Evolutionary conservation across 2,329 filamentous ascomycete genomes (phyloP).

Genomic region (Epicoccum nigrum): DNA sequence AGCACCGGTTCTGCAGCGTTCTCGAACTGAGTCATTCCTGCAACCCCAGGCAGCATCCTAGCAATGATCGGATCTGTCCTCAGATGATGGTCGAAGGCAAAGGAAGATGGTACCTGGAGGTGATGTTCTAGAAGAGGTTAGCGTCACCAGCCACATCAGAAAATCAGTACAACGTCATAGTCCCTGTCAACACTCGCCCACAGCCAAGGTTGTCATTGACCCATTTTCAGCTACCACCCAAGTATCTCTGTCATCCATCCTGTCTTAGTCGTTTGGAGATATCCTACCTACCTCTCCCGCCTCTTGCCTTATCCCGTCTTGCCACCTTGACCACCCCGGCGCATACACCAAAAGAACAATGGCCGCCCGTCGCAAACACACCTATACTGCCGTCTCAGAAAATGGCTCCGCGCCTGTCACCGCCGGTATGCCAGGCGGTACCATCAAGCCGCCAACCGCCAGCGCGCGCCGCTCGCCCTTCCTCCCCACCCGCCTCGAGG

Average conservation of each 20-base stretch:
- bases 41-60: not conserved
- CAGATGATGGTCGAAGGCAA: slow-evolving; percentile 18
- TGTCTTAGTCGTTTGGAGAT: no score
- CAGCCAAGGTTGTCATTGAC: slow-evolving; percentile 1
- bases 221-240: not conserved
- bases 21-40: no score
- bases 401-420: slow-evolving; percentile 27
- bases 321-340: not conserved
- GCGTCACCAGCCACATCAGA: slow-evolving; percentile 27
- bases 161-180: slow-evolving; percentile 33
- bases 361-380: slow-evolving; percentile 42
- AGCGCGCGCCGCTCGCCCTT: slow-evolving; percentile 58
- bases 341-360: slow-evolving; percentile 20
- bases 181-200: slow-evolving; percentile 2
- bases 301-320: not conserved
- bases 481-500: slow-evolving; percentile 73
- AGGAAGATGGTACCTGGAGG: slow-evolving; percentile 17
- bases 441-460: slow-evolving; percentile 32
- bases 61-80: slow-evolving; percentile 19
- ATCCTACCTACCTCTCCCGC: not conserved
- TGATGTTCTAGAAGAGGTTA: slow-evolving; percentile 21
- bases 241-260: not conserved
- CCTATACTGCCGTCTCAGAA: slow-evolving; percentile 18
- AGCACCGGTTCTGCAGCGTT: no score
- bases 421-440: slow-evolving; percentile 31